Percentiles rank a stretch among this genome's conserved stretches.
These are phyloP conservation scores for Entophlyctis luteolus DNA, from an alignment of 192 early-diverging fungal species.

Conservation along the genomic window DNA sequence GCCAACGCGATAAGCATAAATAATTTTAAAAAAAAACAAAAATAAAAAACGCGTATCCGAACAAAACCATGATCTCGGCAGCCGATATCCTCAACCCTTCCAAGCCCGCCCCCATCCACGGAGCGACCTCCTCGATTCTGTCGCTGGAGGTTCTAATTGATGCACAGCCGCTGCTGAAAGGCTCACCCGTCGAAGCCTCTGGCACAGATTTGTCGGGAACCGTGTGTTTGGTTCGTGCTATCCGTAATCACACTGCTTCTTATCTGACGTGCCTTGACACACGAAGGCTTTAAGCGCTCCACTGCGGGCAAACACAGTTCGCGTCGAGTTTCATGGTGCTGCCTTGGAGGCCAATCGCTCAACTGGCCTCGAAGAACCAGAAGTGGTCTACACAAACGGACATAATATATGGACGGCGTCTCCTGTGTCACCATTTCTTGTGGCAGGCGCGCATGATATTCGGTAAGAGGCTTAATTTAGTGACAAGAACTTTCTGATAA, in stretches of 20 bases:
- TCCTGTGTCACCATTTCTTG: neutral
- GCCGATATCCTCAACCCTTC: slow-evolving; percentile 12
- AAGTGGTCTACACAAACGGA: neutral
- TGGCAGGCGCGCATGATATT: slow-evolving; percentile 22
- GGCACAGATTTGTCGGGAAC: slow-evolving; percentile 25
- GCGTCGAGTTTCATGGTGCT: neutral
- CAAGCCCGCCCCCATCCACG: neutral
- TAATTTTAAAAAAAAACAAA: too few relatives aligned
- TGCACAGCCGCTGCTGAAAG: slow-evolving; percentile 10
- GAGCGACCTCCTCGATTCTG: neutral
- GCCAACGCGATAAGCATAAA: too few relatives aligned
- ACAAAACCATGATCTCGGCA: too few relatives aligned
- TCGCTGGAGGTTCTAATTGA: slow-evolving; percentile 11
- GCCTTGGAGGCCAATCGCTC: neutral
- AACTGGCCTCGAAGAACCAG: neutral
- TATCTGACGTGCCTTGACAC: neutral
- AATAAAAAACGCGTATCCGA: too few relatives aligned
- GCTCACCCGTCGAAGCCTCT: neutral
- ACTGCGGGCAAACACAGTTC: neutral
- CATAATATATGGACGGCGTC: slow-evolving; percentile 1
- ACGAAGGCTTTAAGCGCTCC: neutral
- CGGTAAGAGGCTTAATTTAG: neutral
- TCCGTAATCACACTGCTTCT: neutral
- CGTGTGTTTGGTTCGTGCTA: slow-evolving; percentile 12
- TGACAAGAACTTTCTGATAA: too few relatives aligned